phyloP scores from a whole-genome alignment of 2,329 filamentous ascomycete genomes.

The Trichoderma cornu-damae region DNA sequence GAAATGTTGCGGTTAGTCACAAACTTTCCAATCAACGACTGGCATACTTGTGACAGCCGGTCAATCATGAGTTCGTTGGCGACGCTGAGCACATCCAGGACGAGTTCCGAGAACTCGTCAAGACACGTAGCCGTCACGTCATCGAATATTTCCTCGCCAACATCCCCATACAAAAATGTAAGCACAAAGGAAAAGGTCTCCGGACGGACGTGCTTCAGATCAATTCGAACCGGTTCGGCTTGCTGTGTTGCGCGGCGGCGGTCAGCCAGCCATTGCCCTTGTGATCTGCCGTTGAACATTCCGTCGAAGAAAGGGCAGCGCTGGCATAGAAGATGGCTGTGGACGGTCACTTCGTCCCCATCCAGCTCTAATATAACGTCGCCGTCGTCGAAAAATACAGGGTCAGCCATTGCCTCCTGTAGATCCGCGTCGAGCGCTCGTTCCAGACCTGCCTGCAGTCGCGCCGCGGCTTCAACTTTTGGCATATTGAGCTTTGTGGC shows the following conservation, averaged over 20 bases:
- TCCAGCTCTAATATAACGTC: constrained; percentile 77
- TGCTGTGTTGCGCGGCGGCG: constrained; percentile 47
- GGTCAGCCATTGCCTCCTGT: constrained; percentile 61
- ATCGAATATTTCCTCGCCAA: constrained; percentile 75
- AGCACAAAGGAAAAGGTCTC: constrained; percentile 74
- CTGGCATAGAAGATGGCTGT: constrained; percentile 73
- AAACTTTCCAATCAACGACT: constrained; percentile 75
- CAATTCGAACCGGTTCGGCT: constrained; percentile 56
- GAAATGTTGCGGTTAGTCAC: constrained; percentile 84
- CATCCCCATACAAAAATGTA: constrained; percentile 76
- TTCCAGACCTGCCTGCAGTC: constrained; percentile 64
- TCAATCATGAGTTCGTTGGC: constrained; percentile 96
- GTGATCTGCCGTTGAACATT: constrained; percentile 81
- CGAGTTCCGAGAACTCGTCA: constrained; percentile 81
- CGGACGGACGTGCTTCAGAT: constrained; percentile 73
- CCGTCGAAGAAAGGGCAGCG: constrained; percentile 90
- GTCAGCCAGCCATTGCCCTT: constrained; percentile 74
- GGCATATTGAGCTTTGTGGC: constrained; percentile 65
- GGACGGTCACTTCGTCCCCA: constrained; percentile 64
- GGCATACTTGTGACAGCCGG: constrained; percentile 81
- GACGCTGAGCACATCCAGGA: constrained; percentile 83
- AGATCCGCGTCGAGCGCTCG: constrained; percentile 65
- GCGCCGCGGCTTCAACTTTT: constrained; percentile 69
- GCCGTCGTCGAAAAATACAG: constrained; percentile 68
- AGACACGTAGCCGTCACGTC: constrained; percentile 63